These are phyloP conservation scores for Mycena floridula DNA, from an alignment of 768 basidiomycete species.

Conservation along the genomic window DNA sequence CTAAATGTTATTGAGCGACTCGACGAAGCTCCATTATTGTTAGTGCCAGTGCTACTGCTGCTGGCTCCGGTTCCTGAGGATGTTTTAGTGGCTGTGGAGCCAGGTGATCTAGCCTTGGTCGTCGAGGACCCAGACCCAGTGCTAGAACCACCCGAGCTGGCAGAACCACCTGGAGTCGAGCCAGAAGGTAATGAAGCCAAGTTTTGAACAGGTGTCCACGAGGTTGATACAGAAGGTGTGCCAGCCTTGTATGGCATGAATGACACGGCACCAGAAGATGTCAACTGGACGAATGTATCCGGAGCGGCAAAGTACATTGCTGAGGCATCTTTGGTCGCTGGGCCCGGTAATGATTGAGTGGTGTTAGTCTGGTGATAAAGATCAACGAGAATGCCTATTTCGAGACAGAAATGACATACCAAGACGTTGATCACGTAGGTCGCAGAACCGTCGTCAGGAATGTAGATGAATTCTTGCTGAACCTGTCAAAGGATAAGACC, in stretches of 20 bases:
- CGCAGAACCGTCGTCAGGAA: conserved; percentile 65
- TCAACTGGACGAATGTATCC: conserved; percentile 60
- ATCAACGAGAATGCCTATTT: not conserved
- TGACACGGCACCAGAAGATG: conserved; percentile 50
- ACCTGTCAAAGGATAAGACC: conserved; percentile 28
- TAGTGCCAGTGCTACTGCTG: not conserved
- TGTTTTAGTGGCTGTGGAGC: too few relatives aligned
- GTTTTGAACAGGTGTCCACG: conserved; percentile 41
- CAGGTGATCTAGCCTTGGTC: too few relatives aligned
- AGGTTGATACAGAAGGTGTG: conserved; percentile 37
- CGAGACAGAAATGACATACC: conserved; percentile 22
- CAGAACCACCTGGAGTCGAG: not conserved
- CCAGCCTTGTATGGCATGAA: conserved; percentile 53
- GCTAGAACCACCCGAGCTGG: not conserved
- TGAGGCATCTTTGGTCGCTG: conserved; percentile 48
- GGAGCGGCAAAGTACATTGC: conserved; percentile 62
- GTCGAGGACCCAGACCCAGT: not conserved
- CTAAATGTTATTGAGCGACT: too few relatives aligned
- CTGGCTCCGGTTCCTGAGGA: not conserved
- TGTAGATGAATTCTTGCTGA: conserved; percentile 71
- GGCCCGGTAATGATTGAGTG: conserved; percentile 55
- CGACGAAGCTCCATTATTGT: not conserved
- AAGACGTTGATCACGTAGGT: conserved; percentile 74
- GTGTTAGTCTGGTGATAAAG: conserved; percentile 46
- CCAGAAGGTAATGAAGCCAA: conserved; percentile 38